These are phyloP conservation scores for Irpex rosettiformis DNA, from an alignment of 1,284 basidiomycete genomes.

Conservation along the genomic window DNA sequence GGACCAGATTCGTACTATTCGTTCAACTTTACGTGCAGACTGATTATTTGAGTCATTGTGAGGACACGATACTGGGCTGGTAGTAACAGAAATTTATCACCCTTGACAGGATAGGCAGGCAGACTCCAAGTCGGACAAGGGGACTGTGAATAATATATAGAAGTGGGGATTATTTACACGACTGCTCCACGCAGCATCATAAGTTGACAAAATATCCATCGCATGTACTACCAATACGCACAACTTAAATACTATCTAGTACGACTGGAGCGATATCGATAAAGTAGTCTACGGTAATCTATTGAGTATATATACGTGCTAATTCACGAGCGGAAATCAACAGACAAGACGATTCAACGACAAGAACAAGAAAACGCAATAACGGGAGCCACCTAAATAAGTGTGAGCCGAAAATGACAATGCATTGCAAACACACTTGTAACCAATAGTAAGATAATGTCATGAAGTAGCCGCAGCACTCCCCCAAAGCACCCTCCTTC, in stretches of 20 bases:
- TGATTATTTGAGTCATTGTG: too few relatives aligned
- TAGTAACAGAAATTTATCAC: too few relatives aligned
- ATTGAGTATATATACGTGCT: neutral
- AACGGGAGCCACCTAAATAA: neutral
- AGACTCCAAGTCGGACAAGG: too few relatives aligned
- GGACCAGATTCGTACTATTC: too few relatives aligned
- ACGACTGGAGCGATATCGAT: neutral
- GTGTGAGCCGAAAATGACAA: neutral
- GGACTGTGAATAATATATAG: too few relatives aligned
- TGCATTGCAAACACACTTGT: neutral
- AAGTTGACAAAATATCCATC: neutral
- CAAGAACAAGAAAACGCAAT: too few relatives aligned
- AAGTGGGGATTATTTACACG: too few relatives aligned
- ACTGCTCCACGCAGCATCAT: too few relatives aligned
- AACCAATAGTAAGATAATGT: neutral
- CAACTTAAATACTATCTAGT: neutral
- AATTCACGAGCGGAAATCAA: neutral
- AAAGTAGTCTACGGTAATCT: neutral
- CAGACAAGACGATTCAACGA: neutral
- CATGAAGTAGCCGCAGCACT: slow-evolving; percentile 3
- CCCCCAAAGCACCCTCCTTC: slow-evolving; percentile 27
- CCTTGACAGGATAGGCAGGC: too few relatives aligned
- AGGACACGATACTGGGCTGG: too few relatives aligned
- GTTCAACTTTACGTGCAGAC: too few relatives aligned
- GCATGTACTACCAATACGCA: neutral